Base-by-base conservation (phyloP, 2,329 filamentous ascomycete species). In the Sclerotinia glacialis region DNA sequence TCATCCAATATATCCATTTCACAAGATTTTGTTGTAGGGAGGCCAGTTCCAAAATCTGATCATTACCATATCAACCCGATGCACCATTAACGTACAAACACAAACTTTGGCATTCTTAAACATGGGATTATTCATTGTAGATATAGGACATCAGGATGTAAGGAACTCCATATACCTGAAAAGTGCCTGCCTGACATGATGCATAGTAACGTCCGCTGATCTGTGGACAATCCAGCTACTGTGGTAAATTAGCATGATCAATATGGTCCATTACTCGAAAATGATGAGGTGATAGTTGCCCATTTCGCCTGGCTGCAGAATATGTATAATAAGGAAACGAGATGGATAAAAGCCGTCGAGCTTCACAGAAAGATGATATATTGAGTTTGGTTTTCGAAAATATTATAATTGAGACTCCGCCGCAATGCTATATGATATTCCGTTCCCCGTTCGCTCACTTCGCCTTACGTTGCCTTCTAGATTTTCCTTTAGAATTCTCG, bases 381-480 rank as follows among this genome's bases (percentile, higher is more conserved):
- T 47, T 49, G 31, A n/a, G 31, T n/a, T 44, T 61, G 58, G 44
- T 61, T 40, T 49, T n/a, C 31, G 58, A 61, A 49, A 50, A 14
- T 49, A 21, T 34, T 26, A 61, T 60, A 60, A 37, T 34, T 23
- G 40, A 61, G 28, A 61, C 46, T 65, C 54, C 64, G 46, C 42
- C 34, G 64, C 34, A 65, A 60, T 60, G 46, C 42, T 65, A 61
- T 52, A 44, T 65, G 44, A 37, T 42, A 26, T 52, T 26, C 9
- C 46, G 18, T 60, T 18, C 26, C 37, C 34, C 40, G 26, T 7
- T 12, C n/a, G 4, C 58, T 73, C 60, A 73, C 69, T 72, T 72
- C 23, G 63, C 69, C 50, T 75, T 76, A 52, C 69, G 73, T 58
- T 74, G 71, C 56, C 67, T 72, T 54, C 73, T 69, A 46, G 74